These are phyloP conservation scores for Anaeromyces robustus DNA, from an alignment of 192 early-diverging fungal genomes.

Conservation along the genomic window DNA sequence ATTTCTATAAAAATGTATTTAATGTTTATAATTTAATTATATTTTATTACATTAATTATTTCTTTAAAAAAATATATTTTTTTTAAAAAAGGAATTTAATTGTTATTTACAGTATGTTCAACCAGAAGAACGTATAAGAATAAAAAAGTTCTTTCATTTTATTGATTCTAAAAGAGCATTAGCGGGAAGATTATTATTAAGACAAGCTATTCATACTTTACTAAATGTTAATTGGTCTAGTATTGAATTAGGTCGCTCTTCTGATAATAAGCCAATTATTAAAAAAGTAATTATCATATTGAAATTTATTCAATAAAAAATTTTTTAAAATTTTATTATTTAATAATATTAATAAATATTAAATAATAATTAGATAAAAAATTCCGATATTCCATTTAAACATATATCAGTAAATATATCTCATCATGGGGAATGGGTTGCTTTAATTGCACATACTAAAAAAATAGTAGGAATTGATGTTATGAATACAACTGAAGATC, in stretches of 20 bases:
- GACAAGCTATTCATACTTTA: not conserved
- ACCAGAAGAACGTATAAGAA: not conserved
- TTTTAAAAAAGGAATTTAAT: not conserved
- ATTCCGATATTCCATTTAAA: not conserved
- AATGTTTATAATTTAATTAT: too few relatives aligned
- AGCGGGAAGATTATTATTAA: not conserved
- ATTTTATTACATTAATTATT: too few relatives aligned
- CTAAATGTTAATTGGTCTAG: not conserved
- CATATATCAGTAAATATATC: constrained; percentile 23
- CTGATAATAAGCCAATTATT: not conserved
- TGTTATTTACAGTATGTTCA: not conserved
- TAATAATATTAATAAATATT: too few relatives aligned
- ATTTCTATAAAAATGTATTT: too few relatives aligned
- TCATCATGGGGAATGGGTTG: constrained; percentile 43
- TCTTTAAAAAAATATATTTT: too few relatives aligned
- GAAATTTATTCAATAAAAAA: too few relatives aligned
- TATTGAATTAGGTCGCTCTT: not conserved
- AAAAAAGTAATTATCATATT: not conserved
- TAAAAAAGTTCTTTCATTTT: not conserved
- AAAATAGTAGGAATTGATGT: constrained; percentile 27
- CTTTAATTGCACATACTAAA: constrained; percentile 18
- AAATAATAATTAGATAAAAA: not conserved
- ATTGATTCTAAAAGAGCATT: not conserved
- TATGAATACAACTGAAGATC: constrained; percentile 6
- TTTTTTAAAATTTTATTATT: too few relatives aligned